Base-by-base conservation (phyloP, 371 early-diverging fungal species). In the Basidiobolus meristosporus region DNA sequence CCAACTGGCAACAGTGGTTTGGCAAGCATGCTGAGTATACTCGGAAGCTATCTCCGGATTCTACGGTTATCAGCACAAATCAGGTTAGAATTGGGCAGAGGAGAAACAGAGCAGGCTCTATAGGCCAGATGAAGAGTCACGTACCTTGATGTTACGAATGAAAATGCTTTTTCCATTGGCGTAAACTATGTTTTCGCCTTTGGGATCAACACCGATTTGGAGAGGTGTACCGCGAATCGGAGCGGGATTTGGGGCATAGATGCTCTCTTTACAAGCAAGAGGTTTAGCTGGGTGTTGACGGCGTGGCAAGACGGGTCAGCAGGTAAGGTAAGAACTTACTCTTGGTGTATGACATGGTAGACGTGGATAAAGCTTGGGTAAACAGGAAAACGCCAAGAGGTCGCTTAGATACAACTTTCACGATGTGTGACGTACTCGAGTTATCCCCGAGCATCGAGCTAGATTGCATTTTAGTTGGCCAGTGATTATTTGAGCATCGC, bases 141-240 rank as follows among this genome's bases (percentile, higher is more conserved):
- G 22, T 63, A 82, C 88, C 62, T 69, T 70, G 33, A 96, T 52
- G 51, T 79, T 72, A 42, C 93, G 72, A 42, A 96, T 79, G 38
- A 87, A 70, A 32, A 96, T 81, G 4, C 85, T 65, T 45, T 77
- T 75, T 19, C 93, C 95, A 47, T 79, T 91, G 21, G 90, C 75
- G 53, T 93, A 96, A 36, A 85, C 61, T 50, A 96, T 69, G 46
- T 65, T 69, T 42, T 71, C 71, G 26, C 90, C 88, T 43, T 83
- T 77, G n/a, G 90, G 83, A 53, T 87, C 86, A 7, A 65, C 65
- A 31, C 72, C 73, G 31, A 95, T 62, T 38, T 85, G 82, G 36
- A 83, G 72, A 16, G 81, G 50, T 42, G 78, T 77, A 6, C 90
- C 91, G 36, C 92, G 81, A 16, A 55, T 53, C 15, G 92, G 82